Base-by-base conservation (phyloP, 116 monocot genomes). In the Zostera marina region DNA sequence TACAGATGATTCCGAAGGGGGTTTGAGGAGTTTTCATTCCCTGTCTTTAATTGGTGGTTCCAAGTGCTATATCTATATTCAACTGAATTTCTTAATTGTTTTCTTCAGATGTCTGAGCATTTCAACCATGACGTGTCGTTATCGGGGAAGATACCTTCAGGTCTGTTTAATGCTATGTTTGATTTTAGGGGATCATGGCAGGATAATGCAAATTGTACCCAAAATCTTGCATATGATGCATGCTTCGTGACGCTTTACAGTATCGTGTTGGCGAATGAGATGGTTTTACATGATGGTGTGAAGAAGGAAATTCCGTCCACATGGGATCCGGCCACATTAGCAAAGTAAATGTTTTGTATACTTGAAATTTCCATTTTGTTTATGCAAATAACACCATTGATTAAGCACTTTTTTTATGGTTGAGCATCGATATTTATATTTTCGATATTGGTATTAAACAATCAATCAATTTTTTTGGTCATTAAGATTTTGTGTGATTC, bases 91-190 rank as follows among this genome's bases (percentile, higher is more conserved):
- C 11, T 53, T 22, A 22, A n/a, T 44, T 41, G 9, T 67, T n/a
- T 2, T 52, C 43, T 54, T 8, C 53, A 91, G 91, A 91, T 91
- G 91, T 67, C 82, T 6, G 86, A 82, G 75, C 77, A 76, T 43
- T 75, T 85, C 46, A 91, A 91, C 60, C 79, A 71, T 51, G 49
- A 55, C n/a, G 4, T 77, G 1, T 66, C 73, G 59, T 52, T 91
- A 59, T 64, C 82, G 8, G 79, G 86, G 54, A 86, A 85, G 65
- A 77, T 91, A 26, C 91, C 91, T 0, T 77, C 82, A 2, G 91
- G 91, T 23, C 22, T 72, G 11, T 86, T 91, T 75, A 91, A 91
- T 66, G 49, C 82, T 13, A 77, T 73, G 86, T 85, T 91, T 57
- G 71, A 77, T 69, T 80, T 77, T 42, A 65, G 54, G 7, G 82